Base-by-base conservation (phyloP, 208 protist genomes). In the Polymyxa betae region DNA sequence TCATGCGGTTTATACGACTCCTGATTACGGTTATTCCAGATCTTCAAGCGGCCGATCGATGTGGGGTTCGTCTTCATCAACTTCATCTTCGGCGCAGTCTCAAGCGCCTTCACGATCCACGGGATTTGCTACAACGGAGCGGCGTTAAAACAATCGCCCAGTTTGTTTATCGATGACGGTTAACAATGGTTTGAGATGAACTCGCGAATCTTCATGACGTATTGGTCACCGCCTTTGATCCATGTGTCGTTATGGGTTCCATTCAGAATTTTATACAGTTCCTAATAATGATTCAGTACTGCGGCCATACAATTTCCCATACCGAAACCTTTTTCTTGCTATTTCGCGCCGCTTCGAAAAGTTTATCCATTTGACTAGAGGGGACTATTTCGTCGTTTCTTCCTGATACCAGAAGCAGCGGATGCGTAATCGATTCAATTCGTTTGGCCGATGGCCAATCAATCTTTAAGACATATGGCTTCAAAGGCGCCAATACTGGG, bases 331-430 rank as follows among this genome's bases (percentile, higher is more conserved):
- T 89, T 20, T 5, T 12, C 32, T 12, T 5, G 32, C 38, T 45
- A 40, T 12, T 45, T 32, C n/a, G 1, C 12, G 88, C 88, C 38
- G 12, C 64, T 35, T 89, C 89, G 38, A 91, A 91, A 5, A 91
- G 90, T 24, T 0, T 35, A 1, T 89, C 45, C 90, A 91, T 91
- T 29, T 89, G 45, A 60, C 24, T 32, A 29, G 41, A 49, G 1
- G 90, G 38, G n/a, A 92, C 91, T 24, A 93, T 40, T 40, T 93
- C 91, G 41, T 93, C 91, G 46, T 92, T 46, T 38, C 68, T 44
- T 0, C 91, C 90, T 0, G 89, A 88, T 10, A 91, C 45, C 12
- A 90, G 64, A 35, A 93, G 72, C 38, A 93, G 38, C 29, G 91
- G 91, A 29, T 90, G 64, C 44, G 66, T 92, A 29, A 93, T 45